Evolutionary conservation across 768 basidiomycete genomes (phyloP).

Genomic region (Pleurotus ostreatus): DNA sequence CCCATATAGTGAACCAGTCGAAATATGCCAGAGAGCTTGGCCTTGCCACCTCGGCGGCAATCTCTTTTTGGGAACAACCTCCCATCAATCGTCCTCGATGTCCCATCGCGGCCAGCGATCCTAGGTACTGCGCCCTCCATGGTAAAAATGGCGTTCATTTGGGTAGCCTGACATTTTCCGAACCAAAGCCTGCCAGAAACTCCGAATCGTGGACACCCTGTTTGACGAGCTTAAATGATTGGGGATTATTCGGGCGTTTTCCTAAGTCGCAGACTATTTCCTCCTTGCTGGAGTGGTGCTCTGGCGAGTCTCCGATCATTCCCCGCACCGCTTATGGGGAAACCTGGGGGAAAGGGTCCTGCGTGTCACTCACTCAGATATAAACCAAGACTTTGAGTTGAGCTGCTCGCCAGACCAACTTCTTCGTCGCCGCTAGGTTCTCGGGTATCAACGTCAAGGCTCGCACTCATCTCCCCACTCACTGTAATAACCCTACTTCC

Average conservation of each 20-base stretch:
- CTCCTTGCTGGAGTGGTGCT: background rate
- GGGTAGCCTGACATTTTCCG: slow-evolving; percentile 3
- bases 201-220: background rate
- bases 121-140: background rate
- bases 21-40: no score
- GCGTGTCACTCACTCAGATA: background rate
- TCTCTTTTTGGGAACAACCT: background rate
- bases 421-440: background rate
- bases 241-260: slow-evolving; percentile 5
- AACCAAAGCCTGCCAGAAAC: slow-evolving; percentile 1
- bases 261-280: background rate
- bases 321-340: slow-evolving; percentile 1
- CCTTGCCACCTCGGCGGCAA: background rate
- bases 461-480: background rate
- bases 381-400: background rate
- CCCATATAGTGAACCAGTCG: no score
- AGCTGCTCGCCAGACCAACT: background rate
- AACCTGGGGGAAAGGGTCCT: slow-evolving; percentile 4
- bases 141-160: background rate
- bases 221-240: slow-evolving; percentile 4
- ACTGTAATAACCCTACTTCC: background rate
- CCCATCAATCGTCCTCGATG: background rate
- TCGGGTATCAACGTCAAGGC: background rate
- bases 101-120: slow-evolving; percentile 1
- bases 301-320: background rate